These are phyloP conservation scores for Aureoboletus auriporus DNA, from an alignment of 768 basidiomycete genomes.

Conservation along the genomic window DNA sequence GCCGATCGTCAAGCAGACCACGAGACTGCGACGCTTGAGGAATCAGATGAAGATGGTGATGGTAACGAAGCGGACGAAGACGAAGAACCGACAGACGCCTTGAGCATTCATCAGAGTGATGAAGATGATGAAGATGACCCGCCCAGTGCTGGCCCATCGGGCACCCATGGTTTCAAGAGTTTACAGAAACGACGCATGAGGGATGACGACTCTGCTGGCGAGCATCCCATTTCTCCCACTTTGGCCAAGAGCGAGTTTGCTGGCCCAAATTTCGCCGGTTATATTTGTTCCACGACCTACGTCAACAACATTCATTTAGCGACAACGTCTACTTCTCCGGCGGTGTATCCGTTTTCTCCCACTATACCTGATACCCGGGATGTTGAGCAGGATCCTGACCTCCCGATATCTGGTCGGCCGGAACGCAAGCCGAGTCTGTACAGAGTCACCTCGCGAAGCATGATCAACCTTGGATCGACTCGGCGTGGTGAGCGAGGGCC, in stretches of 20 bases:
- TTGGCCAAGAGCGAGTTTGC: not conserved
- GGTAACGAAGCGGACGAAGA: conserved; percentile 31
- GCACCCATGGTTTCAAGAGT: not conserved
- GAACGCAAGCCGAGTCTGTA: conserved; percentile 44
- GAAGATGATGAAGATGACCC: conserved; percentile 32
- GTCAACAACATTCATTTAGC: conserved; percentile 2
- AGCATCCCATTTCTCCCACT: conserved; percentile 3
- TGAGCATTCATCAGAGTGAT: conserved; percentile 35
- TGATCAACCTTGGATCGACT: conserved; percentile 49
- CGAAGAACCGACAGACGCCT: conserved; percentile 34
- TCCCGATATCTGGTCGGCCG: conserved; percentile 5
- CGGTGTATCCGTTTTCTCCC: conserved; percentile 16
- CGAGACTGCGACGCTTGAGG: conserved; percentile 17
- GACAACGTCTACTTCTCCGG: conserved; percentile 8
- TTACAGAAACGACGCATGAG: conserved; percentile 10
- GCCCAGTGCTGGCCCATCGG: conserved; percentile 18
- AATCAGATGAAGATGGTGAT: conserved; percentile 32
- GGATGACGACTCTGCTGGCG: not conserved
- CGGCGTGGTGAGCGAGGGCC: conserved; percentile 24
- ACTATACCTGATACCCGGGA: conserved; percentile 8
- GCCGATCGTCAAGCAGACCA: conserved; percentile 20
- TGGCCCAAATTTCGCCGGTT: conserved; percentile 1
- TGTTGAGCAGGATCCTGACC: conserved; percentile 3
- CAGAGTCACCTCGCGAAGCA: conserved; percentile 59
- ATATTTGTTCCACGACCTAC: conserved; percentile 6